Percentiles rank a stretch among this genome's conserved stretches.
These are phyloP conservation scores for Trichosporon sp. DNA, from an alignment of 1,284 basidiomycete genomes.

Conservation along the genomic window DNA sequence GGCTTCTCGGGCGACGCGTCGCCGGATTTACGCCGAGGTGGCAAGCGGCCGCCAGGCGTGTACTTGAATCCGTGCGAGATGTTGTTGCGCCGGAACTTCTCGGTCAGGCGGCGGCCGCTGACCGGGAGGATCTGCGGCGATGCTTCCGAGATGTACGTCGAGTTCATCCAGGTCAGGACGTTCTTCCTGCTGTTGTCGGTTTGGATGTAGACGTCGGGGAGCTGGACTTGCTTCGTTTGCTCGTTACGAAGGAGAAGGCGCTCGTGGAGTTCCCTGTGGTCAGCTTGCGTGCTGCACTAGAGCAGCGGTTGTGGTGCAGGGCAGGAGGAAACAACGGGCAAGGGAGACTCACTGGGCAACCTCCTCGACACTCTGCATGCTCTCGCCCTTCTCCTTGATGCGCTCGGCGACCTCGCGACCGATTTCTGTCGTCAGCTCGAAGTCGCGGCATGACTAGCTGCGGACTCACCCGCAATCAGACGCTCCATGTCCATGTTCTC, in stretches of 20 bases:
- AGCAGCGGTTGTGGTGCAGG: not conserved
- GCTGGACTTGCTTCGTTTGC: slow-evolving; percentile 92
- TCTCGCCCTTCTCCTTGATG: slow-evolving; percentile 70
- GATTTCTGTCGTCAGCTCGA: slow-evolving; percentile 63
- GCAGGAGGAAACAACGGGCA: not conserved
- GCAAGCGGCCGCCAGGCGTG: slow-evolving; percentile 63
- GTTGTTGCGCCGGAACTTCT: slow-evolving; percentile 69
- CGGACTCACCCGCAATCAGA: slow-evolving; percentile 63
- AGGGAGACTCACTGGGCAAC: slow-evolving; percentile 65
- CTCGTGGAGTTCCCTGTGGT: slow-evolving; percentile 69
- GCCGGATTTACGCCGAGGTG: slow-evolving; percentile 55
- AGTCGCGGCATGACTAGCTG: slow-evolving; percentile 21
- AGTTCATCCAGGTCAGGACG: slow-evolving; percentile 79
- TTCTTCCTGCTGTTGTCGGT: slow-evolving; percentile 87
- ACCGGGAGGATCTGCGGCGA: slow-evolving; percentile 79
- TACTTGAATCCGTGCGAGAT: slow-evolving; percentile 55
- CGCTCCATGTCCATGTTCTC: slow-evolving; percentile 99
- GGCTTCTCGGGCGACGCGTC: slow-evolving; percentile 17
- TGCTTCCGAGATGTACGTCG: slow-evolving; percentile 73
- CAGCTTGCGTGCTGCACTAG: not conserved
- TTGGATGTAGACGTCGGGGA: slow-evolving; percentile 95
- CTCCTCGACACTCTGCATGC: slow-evolving; percentile 87
- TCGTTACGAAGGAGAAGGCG: slow-evolving; percentile 88
- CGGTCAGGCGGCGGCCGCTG: slow-evolving; percentile 83
- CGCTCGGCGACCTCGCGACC: slow-evolving; percentile 90